phyloP scores from a whole-genome alignment of 495 filamentous ascomycete species.

The Xylaria curta region DNA sequence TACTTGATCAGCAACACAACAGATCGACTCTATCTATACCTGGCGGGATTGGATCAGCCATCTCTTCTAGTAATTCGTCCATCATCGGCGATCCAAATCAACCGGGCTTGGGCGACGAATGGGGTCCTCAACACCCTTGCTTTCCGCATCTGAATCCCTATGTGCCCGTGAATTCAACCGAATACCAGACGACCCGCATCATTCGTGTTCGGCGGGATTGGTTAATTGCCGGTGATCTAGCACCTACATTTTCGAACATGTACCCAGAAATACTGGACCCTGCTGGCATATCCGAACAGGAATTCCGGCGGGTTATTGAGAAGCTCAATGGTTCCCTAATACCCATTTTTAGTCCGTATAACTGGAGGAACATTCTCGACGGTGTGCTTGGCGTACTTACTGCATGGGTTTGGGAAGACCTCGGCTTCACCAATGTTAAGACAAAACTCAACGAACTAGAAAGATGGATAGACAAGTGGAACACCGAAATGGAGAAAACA shows the following conservation, averaged over 20 bases:
- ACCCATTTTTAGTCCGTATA: slow-evolving; percentile 75
- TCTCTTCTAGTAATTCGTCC: slow-evolving; percentile 58
- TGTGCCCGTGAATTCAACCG: slow-evolving; percentile 75
- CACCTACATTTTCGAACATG: slow-evolving; percentile 88
- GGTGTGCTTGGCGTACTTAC: slow-evolving; percentile 77
- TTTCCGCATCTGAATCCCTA: slow-evolving; percentile 93
- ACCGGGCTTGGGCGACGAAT: slow-evolving; percentile 65
- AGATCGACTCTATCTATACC: slow-evolving; percentile 47
- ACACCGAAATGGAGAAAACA: slow-evolving; percentile 64
- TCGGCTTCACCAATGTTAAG: slow-evolving; percentile 77
- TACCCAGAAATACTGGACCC: slow-evolving; percentile 96
- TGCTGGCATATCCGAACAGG: slow-evolving; percentile 74
- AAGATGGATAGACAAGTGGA: slow-evolving; percentile 81
- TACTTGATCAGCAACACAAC: slow-evolving; percentile 39
- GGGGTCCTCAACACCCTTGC: slow-evolving; percentile 90
- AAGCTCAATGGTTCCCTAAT: slow-evolving; percentile 76
- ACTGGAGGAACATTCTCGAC: slow-evolving; percentile 74
- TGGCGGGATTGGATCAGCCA: slow-evolving; percentile 54
- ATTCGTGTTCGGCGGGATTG: slow-evolving; percentile 92
- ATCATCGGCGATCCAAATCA: slow-evolving; percentile 60
- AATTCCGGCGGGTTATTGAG: slow-evolving; percentile 80
- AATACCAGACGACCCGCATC: slow-evolving; percentile 79
- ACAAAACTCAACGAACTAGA: slow-evolving; percentile 70
- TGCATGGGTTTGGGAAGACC: slow-evolving; percentile 92
- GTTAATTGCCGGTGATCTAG: slow-evolving; percentile 88